Evolutionary conservation across 495 filamentous ascomycete species (phyloP), one percentile per base, ranked within the genome.

Genomic region (Lentithecium fluviatile): DNA sequence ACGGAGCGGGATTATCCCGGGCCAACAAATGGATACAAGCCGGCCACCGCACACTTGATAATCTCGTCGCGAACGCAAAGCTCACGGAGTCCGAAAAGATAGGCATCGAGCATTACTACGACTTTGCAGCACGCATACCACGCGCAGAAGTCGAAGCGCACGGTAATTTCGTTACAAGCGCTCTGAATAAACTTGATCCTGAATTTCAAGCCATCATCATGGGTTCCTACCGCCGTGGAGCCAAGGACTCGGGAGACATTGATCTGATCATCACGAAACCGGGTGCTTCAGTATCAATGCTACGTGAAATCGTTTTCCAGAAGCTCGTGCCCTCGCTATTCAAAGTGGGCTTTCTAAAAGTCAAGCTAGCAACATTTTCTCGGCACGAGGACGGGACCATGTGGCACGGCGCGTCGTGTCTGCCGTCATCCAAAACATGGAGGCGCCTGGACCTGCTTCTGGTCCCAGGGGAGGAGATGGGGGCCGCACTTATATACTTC

Each of bases 401-500:
- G 77, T 97, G 90, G 91, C 90, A 95, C 58, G 94, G 94, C 2
- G 92, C 90, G 43, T 95, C 87, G 12, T 77, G 82, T 34, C 75
- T 92, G 0, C 85, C 87, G 0, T 36, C 62, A 37, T 63, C 60
- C 37, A 64, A 60, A 1, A 64, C 69, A 0, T 95, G 90, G 91
- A 81, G 91, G 21, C 82, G 91, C 1, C 88, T 96, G 58, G 94
- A 98, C 70, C 82, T 97, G 26, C 78, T 98, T 0, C 80, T 96
- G 15, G 94, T 96, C 12, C 91, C 91, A 0, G 83, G 85, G 60
- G 78, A 80, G 0, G 85, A 96, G 74, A 77, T 92, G 40, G 94
- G 94, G 2, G 94, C 94, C 0, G 92, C 94, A 1, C 70, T 97
- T 68, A 82, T 98, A 51, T 98, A 98, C 68, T 98, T 97, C 65